phyloP scores from a whole-genome alignment of 176 grass and related monocot species.

The Miscanthus lutarioriparius region DNA sequence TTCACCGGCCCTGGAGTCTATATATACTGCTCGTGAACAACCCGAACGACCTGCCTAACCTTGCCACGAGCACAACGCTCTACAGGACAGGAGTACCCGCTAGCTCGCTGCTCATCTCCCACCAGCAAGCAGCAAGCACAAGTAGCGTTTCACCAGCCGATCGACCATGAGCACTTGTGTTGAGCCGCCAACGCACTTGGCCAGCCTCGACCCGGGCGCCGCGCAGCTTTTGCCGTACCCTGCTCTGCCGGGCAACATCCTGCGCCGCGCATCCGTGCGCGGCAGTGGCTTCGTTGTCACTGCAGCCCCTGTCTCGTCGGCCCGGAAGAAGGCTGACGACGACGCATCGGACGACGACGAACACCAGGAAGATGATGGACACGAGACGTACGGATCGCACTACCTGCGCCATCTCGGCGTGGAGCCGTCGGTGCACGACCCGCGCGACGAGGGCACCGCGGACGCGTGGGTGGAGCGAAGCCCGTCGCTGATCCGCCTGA shows the following conservation, averaged over 20 bases:
- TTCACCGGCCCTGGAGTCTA: background rate
- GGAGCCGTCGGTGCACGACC: conserved; percentile 47
- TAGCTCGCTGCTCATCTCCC: background rate
- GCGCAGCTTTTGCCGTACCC: background rate
- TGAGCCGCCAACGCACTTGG: background rate
- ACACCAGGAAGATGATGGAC: background rate
- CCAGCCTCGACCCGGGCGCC: background rate
- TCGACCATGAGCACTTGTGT: background rate
- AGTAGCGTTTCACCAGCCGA: background rate
- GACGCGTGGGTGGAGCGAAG: conserved; percentile 72
- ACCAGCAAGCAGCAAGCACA: background rate
- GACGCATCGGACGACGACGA: background rate
- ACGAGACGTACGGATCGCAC: background rate
- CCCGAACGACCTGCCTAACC: background rate
- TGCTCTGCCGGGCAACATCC: background rate
- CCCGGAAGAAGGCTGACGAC: background rate
- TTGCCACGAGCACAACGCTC: background rate
- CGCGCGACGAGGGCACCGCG: conserved; percentile 63
- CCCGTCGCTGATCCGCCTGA: conserved; percentile 71
- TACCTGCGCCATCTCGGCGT: conserved; percentile 30
- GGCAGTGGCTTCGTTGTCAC: background rate
- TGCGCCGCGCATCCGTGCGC: background rate
- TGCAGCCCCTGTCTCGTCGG: background rate
- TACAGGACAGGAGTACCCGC: background rate
- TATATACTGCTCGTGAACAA: background rate